Conservation (phyloP, 2,329 filamentous ascomycete genomes). For the Diplodia seriata region DNA sequence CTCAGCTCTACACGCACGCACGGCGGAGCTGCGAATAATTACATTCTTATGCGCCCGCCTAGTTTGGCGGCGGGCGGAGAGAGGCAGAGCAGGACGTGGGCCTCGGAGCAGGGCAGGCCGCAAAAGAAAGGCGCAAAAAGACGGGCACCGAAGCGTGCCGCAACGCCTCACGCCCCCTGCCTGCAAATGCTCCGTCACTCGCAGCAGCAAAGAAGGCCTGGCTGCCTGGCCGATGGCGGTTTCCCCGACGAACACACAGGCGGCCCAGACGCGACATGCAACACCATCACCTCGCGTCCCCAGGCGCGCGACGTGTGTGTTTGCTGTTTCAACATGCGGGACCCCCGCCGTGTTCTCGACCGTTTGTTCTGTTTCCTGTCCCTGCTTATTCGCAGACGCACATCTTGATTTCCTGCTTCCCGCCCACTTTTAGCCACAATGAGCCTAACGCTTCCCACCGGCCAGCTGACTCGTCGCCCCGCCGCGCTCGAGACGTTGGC, state of each 20-base stretch:
- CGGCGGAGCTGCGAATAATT: conserved; percentile 18
- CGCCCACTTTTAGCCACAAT: conserved; percentile 3
- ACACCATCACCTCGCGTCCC: conserved; percentile 29
- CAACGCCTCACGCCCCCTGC: conserved; percentile 3
- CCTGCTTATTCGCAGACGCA: not conserved
- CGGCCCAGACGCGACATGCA: conserved; percentile 15
- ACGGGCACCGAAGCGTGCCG: not conserved
- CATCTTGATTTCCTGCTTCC: not conserved
- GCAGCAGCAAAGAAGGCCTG: not conserved
- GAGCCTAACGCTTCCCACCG: not conserved
- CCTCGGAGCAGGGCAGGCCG: not conserved
- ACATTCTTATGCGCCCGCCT: conserved; percentile 4
- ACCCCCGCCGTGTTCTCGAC: not conserved
- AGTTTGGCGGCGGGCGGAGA: not conserved
- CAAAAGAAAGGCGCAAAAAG: not conserved
- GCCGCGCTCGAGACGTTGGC: conserved; percentile 5
- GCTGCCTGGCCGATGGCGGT: conserved; percentile 10
- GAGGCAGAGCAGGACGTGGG: not conserved
- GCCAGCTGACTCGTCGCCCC: conserved; percentile 22
- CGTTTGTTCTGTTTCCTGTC: not conserved
- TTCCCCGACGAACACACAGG: not conserved
- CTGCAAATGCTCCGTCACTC: no score
- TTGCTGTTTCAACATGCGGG: not conserved
- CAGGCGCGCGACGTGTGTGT: not conserved
- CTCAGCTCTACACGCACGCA: conserved; percentile 10